Evolutionary conservation across 139 green algal genomes (phyloP).

Genomic region (Zygnema cylindricum): DNA sequence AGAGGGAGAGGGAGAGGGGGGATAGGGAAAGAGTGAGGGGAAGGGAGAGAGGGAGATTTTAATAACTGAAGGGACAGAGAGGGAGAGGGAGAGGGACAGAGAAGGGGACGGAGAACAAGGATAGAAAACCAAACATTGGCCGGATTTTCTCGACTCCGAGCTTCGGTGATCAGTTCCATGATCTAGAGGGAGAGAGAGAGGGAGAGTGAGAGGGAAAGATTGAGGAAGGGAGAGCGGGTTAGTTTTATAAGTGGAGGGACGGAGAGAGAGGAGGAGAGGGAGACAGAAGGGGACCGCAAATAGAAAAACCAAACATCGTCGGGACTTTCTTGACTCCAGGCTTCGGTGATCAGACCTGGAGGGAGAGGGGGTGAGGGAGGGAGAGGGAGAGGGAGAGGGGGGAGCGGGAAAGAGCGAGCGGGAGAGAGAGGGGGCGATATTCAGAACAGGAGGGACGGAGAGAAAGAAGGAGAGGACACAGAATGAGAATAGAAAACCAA

Average conservation of each 20-base stretch:
- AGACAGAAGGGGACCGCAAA: constrained; percentile 4
- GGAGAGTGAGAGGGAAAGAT: background rate
- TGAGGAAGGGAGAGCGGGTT: too few species aligned
- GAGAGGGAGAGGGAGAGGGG: background rate
- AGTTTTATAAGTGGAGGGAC: too few species aligned
- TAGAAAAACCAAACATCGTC: constrained; percentile 56
- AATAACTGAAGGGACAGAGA: too few species aligned
- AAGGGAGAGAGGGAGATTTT: too few species aligned
- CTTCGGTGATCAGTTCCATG: background rate
- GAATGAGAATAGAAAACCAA: constrained; percentile 35
- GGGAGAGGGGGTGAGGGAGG: constrained; percentile 3
- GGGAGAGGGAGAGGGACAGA: background rate
- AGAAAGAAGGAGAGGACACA: background rate
- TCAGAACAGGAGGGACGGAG: too few species aligned
- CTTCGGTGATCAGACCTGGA: constrained; percentile 15
- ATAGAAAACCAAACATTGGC: constrained; percentile 53
- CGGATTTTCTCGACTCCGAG: constrained; percentile 34
- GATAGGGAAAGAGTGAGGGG: too few species aligned
- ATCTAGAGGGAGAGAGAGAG: constrained; percentile 9
- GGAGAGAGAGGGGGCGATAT: too few species aligned
- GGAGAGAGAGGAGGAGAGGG: background rate
- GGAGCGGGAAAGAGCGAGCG: too few species aligned
- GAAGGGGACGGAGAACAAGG: constrained; percentile 28
- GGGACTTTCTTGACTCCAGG: constrained; percentile 30
- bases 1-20: background rate